Conservation (phyloP, 2,329 filamentous ascomycete genomes). For the Arthrobotrys musiformis region DNA sequence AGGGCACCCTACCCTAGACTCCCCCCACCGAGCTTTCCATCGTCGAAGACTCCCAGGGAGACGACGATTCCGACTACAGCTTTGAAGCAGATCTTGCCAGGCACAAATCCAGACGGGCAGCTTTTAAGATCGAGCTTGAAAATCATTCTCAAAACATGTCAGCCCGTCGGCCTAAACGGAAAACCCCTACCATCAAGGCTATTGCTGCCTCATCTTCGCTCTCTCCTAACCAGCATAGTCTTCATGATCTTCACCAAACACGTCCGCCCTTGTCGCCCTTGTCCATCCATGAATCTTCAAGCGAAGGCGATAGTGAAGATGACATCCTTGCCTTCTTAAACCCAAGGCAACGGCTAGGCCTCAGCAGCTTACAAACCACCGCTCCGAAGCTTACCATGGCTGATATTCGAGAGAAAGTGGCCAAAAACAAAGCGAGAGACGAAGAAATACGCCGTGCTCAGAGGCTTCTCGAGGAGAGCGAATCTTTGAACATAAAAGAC, state of each 20-base stretch:
- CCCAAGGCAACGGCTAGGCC: neutral
- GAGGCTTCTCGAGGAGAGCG: conserved; percentile 10
- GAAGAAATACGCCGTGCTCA: conserved; percentile 38
- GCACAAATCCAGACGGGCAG: conserved; percentile 1
- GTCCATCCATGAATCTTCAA: neutral
- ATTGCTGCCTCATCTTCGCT: neutral
- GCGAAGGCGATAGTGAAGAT: conserved; percentile 5
- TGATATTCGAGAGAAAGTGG: conserved; percentile 17
- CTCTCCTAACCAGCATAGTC: neutral
- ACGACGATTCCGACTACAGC: conserved; percentile 44
- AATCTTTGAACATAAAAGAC: neutral
- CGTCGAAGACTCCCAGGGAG: conserved; percentile 42
- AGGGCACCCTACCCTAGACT: neutral
- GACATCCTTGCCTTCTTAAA: conserved; percentile 35
- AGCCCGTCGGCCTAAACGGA: neutral
- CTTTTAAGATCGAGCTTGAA: conserved; percentile 16
- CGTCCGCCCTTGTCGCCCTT: neutral
- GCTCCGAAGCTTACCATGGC: conserved; percentile 37
- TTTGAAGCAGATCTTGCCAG: conserved; percentile 33
- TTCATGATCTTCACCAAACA: neutral
- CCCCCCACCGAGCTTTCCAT: neutral
- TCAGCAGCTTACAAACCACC: neutral
- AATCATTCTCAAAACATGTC: neutral
- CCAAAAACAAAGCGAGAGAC: conserved; percentile 40
- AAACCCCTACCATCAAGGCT: neutral